These are phyloP conservation scores for Cadophora sp. DNA, from an alignment of 2,329 filamentous ascomycete species.

Conservation along the genomic window DNA sequence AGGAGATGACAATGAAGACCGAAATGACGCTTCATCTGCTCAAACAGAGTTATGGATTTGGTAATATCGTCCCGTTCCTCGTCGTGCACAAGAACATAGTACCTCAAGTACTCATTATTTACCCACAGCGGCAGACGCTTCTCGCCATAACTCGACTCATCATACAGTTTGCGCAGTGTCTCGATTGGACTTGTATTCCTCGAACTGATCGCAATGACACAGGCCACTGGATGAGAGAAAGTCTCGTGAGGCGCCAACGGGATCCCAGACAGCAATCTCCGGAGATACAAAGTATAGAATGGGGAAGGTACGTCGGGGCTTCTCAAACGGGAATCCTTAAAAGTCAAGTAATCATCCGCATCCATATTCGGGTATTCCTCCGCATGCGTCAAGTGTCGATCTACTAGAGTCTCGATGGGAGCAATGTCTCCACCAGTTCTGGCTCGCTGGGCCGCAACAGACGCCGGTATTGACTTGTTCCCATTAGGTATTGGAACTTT, in stretches of 20 bases:
- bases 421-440: conserved; percentile 58
- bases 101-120: conserved; percentile 88
- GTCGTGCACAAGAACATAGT: conserved; percentile 96
- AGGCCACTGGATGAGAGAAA: conserved; percentile 92
- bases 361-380: conserved; percentile 55
- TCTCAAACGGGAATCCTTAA: conserved; percentile 43
- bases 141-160: conserved; percentile 80
- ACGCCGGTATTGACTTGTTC: conserved; percentile 27
- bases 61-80: conserved; percentile 94
- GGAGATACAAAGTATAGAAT: conserved; percentile 85
- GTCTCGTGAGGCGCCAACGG: conserved; percentile 87
- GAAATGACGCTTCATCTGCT: conserved; percentile 99
- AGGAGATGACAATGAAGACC: conserved; percentile 94
- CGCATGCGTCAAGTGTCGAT: conserved; percentile 78
- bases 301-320: conserved; percentile 63
- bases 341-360: conserved; percentile 47
- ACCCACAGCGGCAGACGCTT: conserved; percentile 82
- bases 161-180: conserved; percentile 82
- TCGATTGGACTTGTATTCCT: conserved; percentile 84
- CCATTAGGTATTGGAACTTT: conserved; percentile 35
- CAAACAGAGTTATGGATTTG: conserved; percentile 88
- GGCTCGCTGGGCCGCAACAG: conserved; percentile 31
- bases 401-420: conserved; percentile 81
- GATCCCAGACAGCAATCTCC: conserved; percentile 80
- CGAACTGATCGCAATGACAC: conserved; percentile 94